Evolutionary conservation across 331 rosid species (phyloP), one percentile per base, ranked within the genome.

Genomic region (Malus hybrid): DNA sequence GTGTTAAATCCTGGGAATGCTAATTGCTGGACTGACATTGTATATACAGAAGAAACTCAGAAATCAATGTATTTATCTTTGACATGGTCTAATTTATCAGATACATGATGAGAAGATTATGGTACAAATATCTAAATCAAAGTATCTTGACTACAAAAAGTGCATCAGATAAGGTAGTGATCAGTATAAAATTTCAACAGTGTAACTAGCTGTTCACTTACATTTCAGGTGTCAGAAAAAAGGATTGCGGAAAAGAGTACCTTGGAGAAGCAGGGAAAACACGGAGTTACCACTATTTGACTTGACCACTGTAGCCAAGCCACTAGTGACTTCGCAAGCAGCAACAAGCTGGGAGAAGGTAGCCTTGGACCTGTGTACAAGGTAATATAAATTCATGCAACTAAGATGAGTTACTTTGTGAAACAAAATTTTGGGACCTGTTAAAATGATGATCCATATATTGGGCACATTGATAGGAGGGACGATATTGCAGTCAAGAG

Each of bases 331-430:
- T 73, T 68, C 56, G 73, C 85, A 4, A 29, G 26, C 57, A 20
- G 44, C 42, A 77, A 82, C 50, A 82, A 73, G 71, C 72, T 82
- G 16, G 85, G 85, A 34, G 79, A 82, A 77, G 82, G 79, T 18
- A 82, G 85, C 44, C 73, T 82, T 55, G 85, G 85, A 50, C 68
- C 79, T 81, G 44, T 36, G 36, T 5, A 33, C 36, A 33, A 33
- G 36, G 36, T 33, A 33, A 33, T 33, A 33, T 33, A 71, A 44
- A 7, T 8, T 30, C 50, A 16, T 69, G 44, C 36, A 48, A 24
- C 32, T 26, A 56, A 46, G 29, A 13, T 33, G 48, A 9, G 73
- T 24, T 26, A 9, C 1, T 15, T 3, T 28, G 15, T 26, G 16
- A 7, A 9, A 46, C 11, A 24, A 44, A 26, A 2, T 24, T 68